Evolutionary conservation across 202 grass and related monocot species (phyloP), one percentile per base, ranked within the genome.

Genomic region (Zoysia matrella): DNA sequence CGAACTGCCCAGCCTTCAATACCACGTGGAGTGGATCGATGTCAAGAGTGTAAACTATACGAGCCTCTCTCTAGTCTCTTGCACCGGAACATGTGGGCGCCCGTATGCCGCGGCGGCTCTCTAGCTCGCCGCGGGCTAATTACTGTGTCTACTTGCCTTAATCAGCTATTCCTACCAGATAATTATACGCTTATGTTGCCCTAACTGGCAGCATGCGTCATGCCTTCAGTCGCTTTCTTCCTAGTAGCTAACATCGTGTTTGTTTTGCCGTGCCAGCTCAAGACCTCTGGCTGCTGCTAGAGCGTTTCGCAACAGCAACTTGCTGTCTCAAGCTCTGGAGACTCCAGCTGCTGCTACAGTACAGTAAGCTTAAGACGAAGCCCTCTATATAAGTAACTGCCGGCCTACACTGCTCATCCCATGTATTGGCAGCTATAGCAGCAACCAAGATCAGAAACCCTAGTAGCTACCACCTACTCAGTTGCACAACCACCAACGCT

Each of bases 351-450:
- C 44, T 39, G 16, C 40, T 48, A 12, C 11, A 7, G 7, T 40
- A 1, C 51, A 16, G 30, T 1, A 36, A n/a, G 52, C 53, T 49
- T 60, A n/a, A 11, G 30, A 10, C 30, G 30, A 36, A 60, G 15
- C 62, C 16, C 50, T 40, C 44, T 89, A 89, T 89, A 89, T 86
- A 89, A 89, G 79, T 60, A n/a, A 77, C 77, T 51, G 67, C 60
- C 75, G 69, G 58, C 71, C 53, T 78, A 81, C 72, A 86, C 73
- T 78, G 76, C 72, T 82, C 73, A 47, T 82, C 40, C 72, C 73
- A 86, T 86, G 83, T 83, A 86, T 61, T 39, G 1, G 9, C 42
- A 65, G 65, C 76, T 65, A 46, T 61, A 2, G 47, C 67, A 73
- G 51, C n/a, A 69, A 50, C 65, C 72, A 82, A 85, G 52, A 85